Conservation (phyloP, 495 filamentous ascomycete species). For the Umbilicaria muhlenbergii region DNA sequence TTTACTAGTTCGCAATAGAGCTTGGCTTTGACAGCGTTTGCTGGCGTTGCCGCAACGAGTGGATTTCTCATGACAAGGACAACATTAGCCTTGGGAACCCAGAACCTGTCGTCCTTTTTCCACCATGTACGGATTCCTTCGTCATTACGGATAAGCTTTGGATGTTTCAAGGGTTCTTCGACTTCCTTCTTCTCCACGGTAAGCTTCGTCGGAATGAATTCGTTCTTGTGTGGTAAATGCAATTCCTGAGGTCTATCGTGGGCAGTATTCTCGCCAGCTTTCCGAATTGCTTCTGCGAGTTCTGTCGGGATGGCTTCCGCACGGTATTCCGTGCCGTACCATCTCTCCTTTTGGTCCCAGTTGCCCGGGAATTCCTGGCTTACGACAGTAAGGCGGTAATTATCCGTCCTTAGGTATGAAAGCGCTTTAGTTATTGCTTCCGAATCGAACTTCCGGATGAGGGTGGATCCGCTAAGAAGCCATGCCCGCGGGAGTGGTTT, state of each 20-base stretch:
- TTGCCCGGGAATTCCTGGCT: slow-evolving; percentile 67
- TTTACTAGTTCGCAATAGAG: slow-evolving; percentile 78
- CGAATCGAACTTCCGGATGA: slow-evolving; percentile 65
- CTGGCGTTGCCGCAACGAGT: slow-evolving; percentile 58
- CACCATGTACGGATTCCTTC: slow-evolving; percentile 77
- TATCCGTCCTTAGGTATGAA: slow-evolving; percentile 65
- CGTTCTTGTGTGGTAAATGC: slow-evolving; percentile 83
- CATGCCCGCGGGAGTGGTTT: slow-evolving; percentile 70
- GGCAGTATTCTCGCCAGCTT: slow-evolving; percentile 40
- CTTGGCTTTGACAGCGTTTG: slow-evolving; percentile 57
- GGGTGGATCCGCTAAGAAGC: slow-evolving; percentile 60
- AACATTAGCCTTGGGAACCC: slow-evolving; percentile 89
- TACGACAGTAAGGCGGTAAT: slow-evolving; percentile 70
- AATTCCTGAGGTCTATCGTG: slow-evolving; percentile 50
- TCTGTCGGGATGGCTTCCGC: slow-evolving; percentile 65
- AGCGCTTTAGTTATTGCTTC: slow-evolving; percentile 61
- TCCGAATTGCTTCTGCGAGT: slow-evolving; percentile 51
- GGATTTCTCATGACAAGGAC: slow-evolving; percentile 69
- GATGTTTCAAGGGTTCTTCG: slow-evolving; percentile 52
- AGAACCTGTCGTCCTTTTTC: slow-evolving; percentile 98
- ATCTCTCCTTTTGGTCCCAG: slow-evolving; percentile 85
- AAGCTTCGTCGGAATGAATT: slow-evolving; percentile 88
- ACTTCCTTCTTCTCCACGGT: slow-evolving; percentile 90
- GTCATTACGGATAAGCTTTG: slow-evolving; percentile 80
- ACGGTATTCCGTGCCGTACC: slow-evolving; percentile 95